These are phyloP conservation scores for Cladorrhinum sp. DNA, from an alignment of 2,329 filamentous ascomycete genomes.

Conservation along the genomic window DNA sequence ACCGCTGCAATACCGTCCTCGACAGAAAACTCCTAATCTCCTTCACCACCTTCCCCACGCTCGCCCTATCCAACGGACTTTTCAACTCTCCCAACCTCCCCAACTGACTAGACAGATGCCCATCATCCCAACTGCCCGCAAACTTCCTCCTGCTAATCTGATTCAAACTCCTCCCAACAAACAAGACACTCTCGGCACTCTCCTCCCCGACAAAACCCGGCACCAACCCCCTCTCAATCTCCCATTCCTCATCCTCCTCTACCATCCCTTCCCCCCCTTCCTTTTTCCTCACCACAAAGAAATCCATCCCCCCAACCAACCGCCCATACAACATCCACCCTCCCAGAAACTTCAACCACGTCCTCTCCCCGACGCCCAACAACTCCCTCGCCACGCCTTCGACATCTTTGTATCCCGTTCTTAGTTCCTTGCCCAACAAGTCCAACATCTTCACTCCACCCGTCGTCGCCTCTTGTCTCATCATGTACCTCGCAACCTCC, in stretches of 20 bases:
- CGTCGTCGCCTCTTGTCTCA: slow-evolving; percentile 40
- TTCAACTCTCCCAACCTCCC: slow-evolving; percentile 63
- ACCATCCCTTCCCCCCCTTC: neutral
- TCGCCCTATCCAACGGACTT: slow-evolving; percentile 70
- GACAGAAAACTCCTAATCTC: slow-evolving; percentile 79
- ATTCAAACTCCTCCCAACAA: slow-evolving; percentile 85
- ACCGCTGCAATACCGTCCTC: slow-evolving; percentile 74
- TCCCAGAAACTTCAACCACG: slow-evolving; percentile 87
- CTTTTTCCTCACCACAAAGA: slow-evolving; percentile 65
- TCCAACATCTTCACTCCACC: slow-evolving; percentile 71
- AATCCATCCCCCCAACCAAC: slow-evolving; percentile 70
- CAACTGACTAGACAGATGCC: slow-evolving; percentile 66
- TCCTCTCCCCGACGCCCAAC: slow-evolving; percentile 74
- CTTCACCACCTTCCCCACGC: slow-evolving; percentile 68
- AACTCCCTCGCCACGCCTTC: slow-evolving; percentile 72
- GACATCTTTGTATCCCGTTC: slow-evolving; percentile 86
- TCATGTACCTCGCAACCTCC: slow-evolving; percentile 68
- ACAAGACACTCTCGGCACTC: slow-evolving; percentile 79
- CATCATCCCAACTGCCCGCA: slow-evolving; percentile 40
- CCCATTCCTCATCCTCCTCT: slow-evolving; percentile 49
- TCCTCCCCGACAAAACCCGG: slow-evolving; percentile 75
- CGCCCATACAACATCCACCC: slow-evolving; percentile 90
- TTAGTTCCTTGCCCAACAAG: slow-evolving; percentile 68
- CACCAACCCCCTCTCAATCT: slow-evolving; percentile 57
- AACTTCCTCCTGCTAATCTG: slow-evolving; percentile 64